A percentile compares a stretch with the other conserved stretches of the same genome.
These are phyloP conservation scores for Neoboletus brunneissimus DNA, from an alignment of 768 basidiomycete species.

Conservation along the genomic window DNA sequence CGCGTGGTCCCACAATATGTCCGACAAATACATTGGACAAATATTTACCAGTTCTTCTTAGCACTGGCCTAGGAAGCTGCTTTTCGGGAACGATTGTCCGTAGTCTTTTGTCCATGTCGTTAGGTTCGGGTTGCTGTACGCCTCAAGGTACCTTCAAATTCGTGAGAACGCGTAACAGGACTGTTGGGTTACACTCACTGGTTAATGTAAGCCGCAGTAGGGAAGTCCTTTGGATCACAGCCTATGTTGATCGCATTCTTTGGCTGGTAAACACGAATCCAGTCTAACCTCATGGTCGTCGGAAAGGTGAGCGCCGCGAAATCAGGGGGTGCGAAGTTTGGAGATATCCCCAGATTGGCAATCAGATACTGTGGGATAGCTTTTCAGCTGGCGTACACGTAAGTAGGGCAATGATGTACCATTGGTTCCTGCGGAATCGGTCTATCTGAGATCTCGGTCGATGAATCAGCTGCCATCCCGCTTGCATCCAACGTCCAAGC, in stretches of 20 bases:
- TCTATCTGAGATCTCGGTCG: slow-evolving; percentile 60
- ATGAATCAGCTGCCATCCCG: slow-evolving; percentile 56
- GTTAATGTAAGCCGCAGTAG: slow-evolving; percentile 81
- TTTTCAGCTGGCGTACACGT: neutral
- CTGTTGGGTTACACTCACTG: slow-evolving; percentile 39
- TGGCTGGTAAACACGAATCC: slow-evolving; percentile 88
- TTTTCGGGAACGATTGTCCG: slow-evolving; percentile 69
- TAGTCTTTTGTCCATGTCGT: slow-evolving; percentile 66
- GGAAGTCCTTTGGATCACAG: slow-evolving; percentile 76
- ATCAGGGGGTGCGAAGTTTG: slow-evolving; percentile 76
- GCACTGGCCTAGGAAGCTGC: slow-evolving; percentile 57
- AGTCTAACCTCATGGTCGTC: slow-evolving; percentile 73
- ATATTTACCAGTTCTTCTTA: slow-evolving; percentile 26
- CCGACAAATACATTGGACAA: slow-evolving; percentile 4
- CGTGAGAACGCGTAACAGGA: neutral
- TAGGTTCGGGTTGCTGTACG: slow-evolving; percentile 80
- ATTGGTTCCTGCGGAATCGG: slow-evolving; percentile 83
- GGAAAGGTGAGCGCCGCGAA: slow-evolving; percentile 71
- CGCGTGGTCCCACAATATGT: slow-evolving; percentile 3
- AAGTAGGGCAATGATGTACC: slow-evolving; percentile 39
- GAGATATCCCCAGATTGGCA: slow-evolving; percentile 80
- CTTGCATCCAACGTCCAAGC: slow-evolving; percentile 69
- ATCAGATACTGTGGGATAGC: slow-evolving; percentile 64
- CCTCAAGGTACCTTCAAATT: slow-evolving; percentile 48
- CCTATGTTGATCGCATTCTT: slow-evolving; percentile 69